These are phyloP conservation scores for Penicillium vulpinum DNA, from an alignment of 2,329 filamentous ascomycete genomes.

Conservation along the genomic window DNA sequence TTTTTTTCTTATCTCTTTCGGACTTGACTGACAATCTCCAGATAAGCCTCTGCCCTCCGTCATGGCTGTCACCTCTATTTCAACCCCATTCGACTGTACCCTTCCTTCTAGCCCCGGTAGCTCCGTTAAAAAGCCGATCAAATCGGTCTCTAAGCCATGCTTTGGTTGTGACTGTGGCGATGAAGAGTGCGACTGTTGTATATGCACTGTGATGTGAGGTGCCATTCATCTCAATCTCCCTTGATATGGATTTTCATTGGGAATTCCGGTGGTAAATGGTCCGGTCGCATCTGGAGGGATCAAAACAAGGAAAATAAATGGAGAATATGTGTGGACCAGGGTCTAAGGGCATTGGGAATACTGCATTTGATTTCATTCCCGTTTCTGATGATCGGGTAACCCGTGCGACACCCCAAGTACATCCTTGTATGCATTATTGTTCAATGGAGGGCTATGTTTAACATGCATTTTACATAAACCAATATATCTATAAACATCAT, in stretches of 20 bases:
- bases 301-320: neutral
- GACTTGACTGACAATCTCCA: neutral
- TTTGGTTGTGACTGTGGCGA: conserved; percentile 46
- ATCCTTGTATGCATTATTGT: neutral
- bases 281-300: neutral
- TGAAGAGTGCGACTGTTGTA: conserved; percentile 44
- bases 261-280: neutral
- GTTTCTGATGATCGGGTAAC: neutral
- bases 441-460: neutral
- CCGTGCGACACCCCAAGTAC: neutral
- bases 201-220: conserved; percentile 44
- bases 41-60: neutral
- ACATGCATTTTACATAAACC: neutral
- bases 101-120: conserved; percentile 40
- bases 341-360: neutral
- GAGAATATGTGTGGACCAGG: neutral
- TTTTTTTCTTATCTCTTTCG: neutral
- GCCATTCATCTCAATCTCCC: neutral
- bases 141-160: conserved; percentile 41
- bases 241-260: neutral
- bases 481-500: neutral
- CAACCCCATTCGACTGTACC: conserved; percentile 32
- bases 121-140: conserved; percentile 41
- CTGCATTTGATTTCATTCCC: neutral
- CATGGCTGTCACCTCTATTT: conserved; percentile 21